phyloP scores from a whole-genome alignment of 176 grass and related monocot species.

The Lolium multiflorum region DNA sequence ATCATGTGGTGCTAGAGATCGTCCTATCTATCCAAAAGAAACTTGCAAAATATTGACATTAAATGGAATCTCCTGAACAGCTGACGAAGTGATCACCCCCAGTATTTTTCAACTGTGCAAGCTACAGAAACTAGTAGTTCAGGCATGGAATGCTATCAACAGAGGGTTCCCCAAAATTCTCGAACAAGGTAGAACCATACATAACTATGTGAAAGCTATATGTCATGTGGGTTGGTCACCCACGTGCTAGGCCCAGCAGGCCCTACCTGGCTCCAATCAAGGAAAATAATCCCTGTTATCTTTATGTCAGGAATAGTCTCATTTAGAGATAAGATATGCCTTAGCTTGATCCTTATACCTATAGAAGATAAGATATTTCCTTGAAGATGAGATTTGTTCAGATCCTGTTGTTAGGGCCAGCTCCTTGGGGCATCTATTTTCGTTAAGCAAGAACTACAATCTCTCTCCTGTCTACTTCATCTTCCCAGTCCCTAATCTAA shows the following conservation, averaged over 20 bases:
- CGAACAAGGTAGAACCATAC: not conserved
- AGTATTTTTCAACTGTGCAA: constrained; percentile 7
- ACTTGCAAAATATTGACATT: constrained; percentile 1
- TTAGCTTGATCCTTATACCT: not conserved
- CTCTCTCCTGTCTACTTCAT: not conserved
- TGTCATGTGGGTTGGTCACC: constrained; percentile 17
- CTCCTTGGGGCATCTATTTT: not conserved
- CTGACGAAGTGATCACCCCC: not conserved
- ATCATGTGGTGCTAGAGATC: not conserved
- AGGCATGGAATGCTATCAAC: not conserved
- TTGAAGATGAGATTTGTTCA: not conserved
- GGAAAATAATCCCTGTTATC: not conserved
- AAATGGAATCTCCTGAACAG: constrained; percentile 27
- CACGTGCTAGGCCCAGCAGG: not conserved
- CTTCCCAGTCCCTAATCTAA: constrained; percentile 6
- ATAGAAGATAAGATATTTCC: constrained; percentile 16
- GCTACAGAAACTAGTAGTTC: constrained; percentile 13
- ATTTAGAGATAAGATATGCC: constrained; percentile 21
- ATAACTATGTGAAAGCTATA: not conserved
- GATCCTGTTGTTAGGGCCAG: not conserved
- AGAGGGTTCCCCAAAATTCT: constrained; percentile 8
- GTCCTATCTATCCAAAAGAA: not conserved
- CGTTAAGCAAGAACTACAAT: not conserved
- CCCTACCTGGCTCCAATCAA: not conserved
- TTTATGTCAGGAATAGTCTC: not conserved